Percentiles rank a stretch among this genome's conserved stretches.
These are phyloP conservation scores for Penicillium angulare DNA, from an alignment of 495 filamentous ascomycete genomes.

Conservation along the genomic window DNA sequence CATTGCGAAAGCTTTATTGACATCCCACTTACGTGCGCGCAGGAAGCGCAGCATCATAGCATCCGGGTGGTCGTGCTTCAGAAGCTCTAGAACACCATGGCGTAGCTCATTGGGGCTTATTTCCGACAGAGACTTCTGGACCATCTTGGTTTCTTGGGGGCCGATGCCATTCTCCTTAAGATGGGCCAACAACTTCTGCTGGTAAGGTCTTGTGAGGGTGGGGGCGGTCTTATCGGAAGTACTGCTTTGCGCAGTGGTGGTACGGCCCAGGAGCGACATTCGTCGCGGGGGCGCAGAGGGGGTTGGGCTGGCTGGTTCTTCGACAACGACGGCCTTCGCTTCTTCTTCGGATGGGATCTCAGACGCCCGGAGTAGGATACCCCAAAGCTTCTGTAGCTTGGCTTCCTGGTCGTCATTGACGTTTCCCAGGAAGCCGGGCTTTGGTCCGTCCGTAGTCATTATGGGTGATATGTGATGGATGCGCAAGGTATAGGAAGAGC, in stretches of 20 bases:
- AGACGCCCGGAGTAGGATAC: conserved; percentile 68
- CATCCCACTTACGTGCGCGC: conserved; percentile 91
- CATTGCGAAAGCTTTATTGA: conserved; percentile 87
- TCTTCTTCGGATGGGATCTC: conserved; percentile 38
- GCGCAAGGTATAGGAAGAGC: neutral
- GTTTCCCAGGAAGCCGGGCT: conserved; percentile 76
- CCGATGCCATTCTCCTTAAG: conserved; percentile 26
- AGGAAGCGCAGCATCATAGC: conserved; percentile 86
- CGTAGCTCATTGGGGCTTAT: conserved; percentile 70
- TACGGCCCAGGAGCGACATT: conserved; percentile 24
- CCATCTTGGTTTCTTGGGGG: conserved; percentile 25
- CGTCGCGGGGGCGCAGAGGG: conserved; percentile 19
- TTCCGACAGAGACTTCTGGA: conserved; percentile 27
- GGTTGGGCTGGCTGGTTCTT: conserved; percentile 11
- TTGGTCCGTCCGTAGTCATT: conserved; percentile 27
- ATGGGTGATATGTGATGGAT: neutral
- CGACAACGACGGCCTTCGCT: conserved; percentile 5
- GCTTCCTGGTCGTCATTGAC: conserved; percentile 79
- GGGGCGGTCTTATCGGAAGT: conserved; percentile 20
- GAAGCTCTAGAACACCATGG: conserved; percentile 75
- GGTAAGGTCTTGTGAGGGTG: conserved; percentile 12
- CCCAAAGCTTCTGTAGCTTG: conserved; percentile 83
- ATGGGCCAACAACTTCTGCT: conserved; percentile 22
- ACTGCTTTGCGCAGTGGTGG: conserved; percentile 17
- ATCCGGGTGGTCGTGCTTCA: conserved; percentile 92